Evolutionary conservation across 2,329 filamentous ascomycete genomes (phyloP).

Genomic region (Elsinoe perseae): DNA sequence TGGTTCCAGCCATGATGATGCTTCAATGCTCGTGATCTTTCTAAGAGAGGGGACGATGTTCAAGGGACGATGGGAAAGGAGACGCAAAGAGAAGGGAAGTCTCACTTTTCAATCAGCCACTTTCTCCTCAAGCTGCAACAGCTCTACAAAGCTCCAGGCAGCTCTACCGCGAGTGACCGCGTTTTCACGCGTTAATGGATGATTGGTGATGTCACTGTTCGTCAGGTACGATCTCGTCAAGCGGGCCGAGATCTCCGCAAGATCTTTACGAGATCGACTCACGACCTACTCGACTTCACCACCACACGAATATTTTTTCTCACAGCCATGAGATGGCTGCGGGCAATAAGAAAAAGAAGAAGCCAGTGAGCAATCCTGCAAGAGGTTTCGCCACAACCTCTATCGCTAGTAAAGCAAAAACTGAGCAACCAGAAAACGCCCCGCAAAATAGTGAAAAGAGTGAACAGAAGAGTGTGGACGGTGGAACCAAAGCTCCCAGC

Average conservation of each 20-base stretch:
- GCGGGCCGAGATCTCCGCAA: neutral
- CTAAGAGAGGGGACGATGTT: too few relatives aligned
- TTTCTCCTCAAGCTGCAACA: neutral
- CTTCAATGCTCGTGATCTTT: neutral
- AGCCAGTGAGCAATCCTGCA: slow-evolving; percentile 76
- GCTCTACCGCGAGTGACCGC: neutral
- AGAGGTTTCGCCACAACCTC: slow-evolving; percentile 92
- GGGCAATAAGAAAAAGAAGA: slow-evolving; percentile 75
- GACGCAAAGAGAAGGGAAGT: neutral
- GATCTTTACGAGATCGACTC: neutral
- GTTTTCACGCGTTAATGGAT: slow-evolving; percentile 9
- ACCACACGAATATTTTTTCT: neutral
- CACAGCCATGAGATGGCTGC: neutral
- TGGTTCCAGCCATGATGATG: slow-evolving; percentile 26
- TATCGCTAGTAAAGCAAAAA: slow-evolving; percentile 63
- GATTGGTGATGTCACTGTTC: neutral
- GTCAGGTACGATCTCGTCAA: slow-evolving; percentile 10
- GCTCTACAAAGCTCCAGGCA: neutral
- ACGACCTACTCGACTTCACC: neutral
- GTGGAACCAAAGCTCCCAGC: slow-evolving; percentile 24
- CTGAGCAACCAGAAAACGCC: slow-evolving; percentile 27
- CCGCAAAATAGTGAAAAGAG: slow-evolving; percentile 23
- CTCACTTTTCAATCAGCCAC: neutral
- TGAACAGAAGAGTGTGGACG: slow-evolving; percentile 13
- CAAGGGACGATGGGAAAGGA: neutral